phyloP scores from a whole-genome alignment of 2,329 filamentous ascomycete genomes.

The Xylariales sp. region DNA sequence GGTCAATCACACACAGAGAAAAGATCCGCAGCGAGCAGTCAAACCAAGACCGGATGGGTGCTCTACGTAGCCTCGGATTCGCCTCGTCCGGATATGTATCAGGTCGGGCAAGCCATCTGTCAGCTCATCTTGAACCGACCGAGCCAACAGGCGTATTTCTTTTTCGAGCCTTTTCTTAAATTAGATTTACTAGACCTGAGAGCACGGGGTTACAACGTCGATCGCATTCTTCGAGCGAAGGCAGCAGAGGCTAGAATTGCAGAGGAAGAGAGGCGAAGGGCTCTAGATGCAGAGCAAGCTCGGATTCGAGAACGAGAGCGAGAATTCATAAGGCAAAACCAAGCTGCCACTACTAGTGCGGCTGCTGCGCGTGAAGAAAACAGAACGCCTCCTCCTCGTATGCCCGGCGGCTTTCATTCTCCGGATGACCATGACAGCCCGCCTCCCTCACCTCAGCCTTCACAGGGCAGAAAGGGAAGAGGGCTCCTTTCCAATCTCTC shows the following conservation, averaged over 20 bases:
- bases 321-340: conserved; percentile 61
- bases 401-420: conserved; percentile 77
- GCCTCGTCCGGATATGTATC: conserved; percentile 82
- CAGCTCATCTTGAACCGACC: conserved; percentile 82
- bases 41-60: conserved; percentile 66
- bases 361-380: conserved; percentile 55
- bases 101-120: conserved; percentile 89
- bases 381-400: conserved; percentile 60
- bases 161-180: conserved; percentile 90
- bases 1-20: conserved; percentile 78
- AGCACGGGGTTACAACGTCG: conserved; percentile 93
- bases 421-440: conserved; percentile 40
- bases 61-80: conserved; percentile 78
- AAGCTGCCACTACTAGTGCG: conserved; percentile 48
- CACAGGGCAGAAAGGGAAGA: conserved; percentile 59
- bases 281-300: conserved; percentile 78
- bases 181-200: conserved; percentile 85
- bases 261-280: conserved; percentile 81
- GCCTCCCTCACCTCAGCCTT: conserved; percentile 49
- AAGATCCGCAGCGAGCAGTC: conserved; percentile 75
- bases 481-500: conserved; percentile 76
- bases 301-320: conserved; percentile 68
- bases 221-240: conserved; percentile 89
- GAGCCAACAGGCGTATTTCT: conserved; percentile 88
- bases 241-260: conserved; percentile 88